These are phyloP conservation scores for Phialophora verrucosa DNA, from an alignment of 2,329 filamentous ascomycete species.

Conservation along the genomic window DNA sequence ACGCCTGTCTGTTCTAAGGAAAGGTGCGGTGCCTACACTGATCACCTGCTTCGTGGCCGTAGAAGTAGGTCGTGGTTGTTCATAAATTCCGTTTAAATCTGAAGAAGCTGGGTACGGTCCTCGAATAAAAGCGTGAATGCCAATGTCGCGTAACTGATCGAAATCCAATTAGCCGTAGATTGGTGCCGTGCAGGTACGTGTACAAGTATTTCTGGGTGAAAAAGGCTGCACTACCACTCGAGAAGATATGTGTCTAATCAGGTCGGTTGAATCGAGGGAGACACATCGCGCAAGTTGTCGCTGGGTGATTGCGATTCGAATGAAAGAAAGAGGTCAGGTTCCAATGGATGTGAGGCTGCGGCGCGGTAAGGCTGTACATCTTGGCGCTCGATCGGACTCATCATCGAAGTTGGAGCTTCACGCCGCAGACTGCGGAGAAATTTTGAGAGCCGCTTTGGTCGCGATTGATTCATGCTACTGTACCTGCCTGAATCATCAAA, in stretches of 20 bases:
- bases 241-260: too few relatives aligned
- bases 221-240: too few relatives aligned
- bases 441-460: not conserved
- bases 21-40: not conserved
- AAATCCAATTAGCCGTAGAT: too few relatives aligned
- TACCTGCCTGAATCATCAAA: too few relatives aligned
- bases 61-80: not conserved
- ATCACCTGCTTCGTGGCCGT: not conserved
- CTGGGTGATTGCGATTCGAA: too few relatives aligned
- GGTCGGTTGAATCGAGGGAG: too few relatives aligned
- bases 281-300: too few relatives aligned
- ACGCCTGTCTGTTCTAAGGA: not conserved
- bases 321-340: not conserved
- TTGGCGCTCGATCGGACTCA: slow-evolving; percentile 2
- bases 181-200: too few relatives aligned
- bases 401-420: slow-evolving; percentile 6
- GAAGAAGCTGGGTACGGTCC: not conserved
- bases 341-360: not conserved
- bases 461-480: slow-evolving; percentile 1
- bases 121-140: not conserved
- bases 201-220: too few relatives aligned
- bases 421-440: slow-evolving; percentile 1
- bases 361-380: not conserved
- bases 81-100: not conserved
- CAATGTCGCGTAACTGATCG: too few relatives aligned